These are phyloP conservation scores for Delitschia confertaspora DNA, from an alignment of 495 filamentous ascomycete genomes.

Conservation along the genomic window DNA sequence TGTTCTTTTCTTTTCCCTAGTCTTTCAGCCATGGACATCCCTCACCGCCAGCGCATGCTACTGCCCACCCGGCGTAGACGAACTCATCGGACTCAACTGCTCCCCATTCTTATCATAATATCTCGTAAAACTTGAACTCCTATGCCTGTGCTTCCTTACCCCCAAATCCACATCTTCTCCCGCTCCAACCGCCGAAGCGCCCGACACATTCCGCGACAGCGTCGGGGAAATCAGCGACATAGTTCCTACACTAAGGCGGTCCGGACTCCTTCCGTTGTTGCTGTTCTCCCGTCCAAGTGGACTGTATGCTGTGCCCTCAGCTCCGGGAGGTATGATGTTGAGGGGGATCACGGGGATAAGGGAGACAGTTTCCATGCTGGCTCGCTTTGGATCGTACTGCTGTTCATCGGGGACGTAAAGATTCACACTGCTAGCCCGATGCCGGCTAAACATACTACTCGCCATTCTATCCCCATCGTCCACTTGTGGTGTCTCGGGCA, in stretches of 20 bases:
- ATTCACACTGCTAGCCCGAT: conserved; percentile 7
- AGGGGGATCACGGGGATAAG: conserved; percentile 22
- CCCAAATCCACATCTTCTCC: conserved; percentile 1
- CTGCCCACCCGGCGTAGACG: no score
- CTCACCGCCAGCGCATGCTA: no score
- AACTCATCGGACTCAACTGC: no score
- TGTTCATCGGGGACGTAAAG: conserved; percentile 13
- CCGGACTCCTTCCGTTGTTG: background rate
- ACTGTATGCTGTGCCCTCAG: conserved; percentile 9
- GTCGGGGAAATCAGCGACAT: conserved; percentile 7
- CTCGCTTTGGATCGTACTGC: background rate
- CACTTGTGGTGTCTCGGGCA: no score
- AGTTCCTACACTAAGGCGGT: conserved; percentile 5
- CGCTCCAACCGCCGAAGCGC: no score
- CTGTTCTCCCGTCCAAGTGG: background rate
- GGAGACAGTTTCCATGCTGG: conserved; percentile 10
- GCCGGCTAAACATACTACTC: conserved; percentile 16
- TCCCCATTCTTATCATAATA: conserved; percentile 16
- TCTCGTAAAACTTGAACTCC: conserved; percentile 12
- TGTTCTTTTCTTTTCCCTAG: no score
- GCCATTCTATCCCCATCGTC: conserved; percentile 20
- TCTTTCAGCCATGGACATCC: no score
- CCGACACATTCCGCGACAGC: no score
- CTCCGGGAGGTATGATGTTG: conserved; percentile 13
- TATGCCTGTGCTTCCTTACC: background rate